These are phyloP conservation scores for Yamadazyma scolyti DNA, from an alignment of 805 yeast species.

Conservation along the genomic window DNA sequence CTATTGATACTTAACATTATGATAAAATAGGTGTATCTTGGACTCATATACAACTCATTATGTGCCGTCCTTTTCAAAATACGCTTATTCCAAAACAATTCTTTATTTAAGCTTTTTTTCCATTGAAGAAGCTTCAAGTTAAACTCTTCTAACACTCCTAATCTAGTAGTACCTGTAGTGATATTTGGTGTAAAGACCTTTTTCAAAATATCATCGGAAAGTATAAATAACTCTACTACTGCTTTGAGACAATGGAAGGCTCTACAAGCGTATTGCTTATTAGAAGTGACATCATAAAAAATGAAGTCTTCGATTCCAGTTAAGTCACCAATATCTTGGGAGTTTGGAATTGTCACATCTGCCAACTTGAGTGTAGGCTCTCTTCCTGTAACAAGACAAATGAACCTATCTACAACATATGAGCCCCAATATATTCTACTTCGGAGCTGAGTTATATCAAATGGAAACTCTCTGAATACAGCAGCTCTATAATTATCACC, in stretches of 20 bases:
- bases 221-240: constrained; percentile 4
- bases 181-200: constrained; percentile 5
- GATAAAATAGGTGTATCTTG: constrained; percentile 8
- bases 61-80: constrained; percentile 8
- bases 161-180: constrained; percentile 2
- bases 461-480: constrained; percentile 7
- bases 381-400: constrained; percentile 10
- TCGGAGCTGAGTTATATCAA: constrained; percentile 6
- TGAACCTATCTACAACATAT: constrained; percentile 10
- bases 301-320: constrained; percentile 11
- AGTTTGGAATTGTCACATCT: constrained; percentile 10
- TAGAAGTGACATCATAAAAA: constrained; percentile 7
- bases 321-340: constrained; percentile 10
- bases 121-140: constrained; percentile 7
- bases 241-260: constrained; percentile 9
- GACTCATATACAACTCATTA: constrained; percentile 8
- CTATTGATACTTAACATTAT: constrained; percentile 9
- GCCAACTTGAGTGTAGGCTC: constrained; percentile 7
- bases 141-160: constrained; percentile 3
- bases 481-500: no score
- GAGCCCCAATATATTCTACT: constrained; percentile 13
- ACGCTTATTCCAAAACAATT: constrained; percentile 9
- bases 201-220: constrained; percentile 8
- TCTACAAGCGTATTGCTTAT: constrained; percentile 6
- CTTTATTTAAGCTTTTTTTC: constrained; percentile 5